phyloP scores from a whole-genome alignment of 1,284 basidiomycete species.

The Malassezia caprae region DNA sequence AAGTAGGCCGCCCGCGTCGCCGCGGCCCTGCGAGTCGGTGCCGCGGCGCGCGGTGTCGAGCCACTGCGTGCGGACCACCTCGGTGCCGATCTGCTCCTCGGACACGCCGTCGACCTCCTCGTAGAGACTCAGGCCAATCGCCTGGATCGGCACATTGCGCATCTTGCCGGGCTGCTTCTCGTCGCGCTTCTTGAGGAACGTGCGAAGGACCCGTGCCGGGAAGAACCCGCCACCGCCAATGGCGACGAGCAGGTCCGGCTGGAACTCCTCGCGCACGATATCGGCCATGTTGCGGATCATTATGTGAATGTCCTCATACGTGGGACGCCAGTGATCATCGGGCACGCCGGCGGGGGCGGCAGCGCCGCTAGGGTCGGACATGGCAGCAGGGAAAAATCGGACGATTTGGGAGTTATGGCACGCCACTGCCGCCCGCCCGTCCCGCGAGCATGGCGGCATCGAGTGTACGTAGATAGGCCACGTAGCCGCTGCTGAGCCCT shows the following conservation, averaged over 20 bases:
- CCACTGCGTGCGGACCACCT: slow-evolving; percentile 48
- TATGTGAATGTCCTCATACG: slow-evolving; percentile 47
- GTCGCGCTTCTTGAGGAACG: slow-evolving; percentile 42
- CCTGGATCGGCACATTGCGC: slow-evolving; percentile 47
- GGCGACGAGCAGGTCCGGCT: slow-evolving; percentile 40
- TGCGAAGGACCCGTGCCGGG: slow-evolving; percentile 45
- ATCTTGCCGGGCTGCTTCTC: slow-evolving; percentile 30
- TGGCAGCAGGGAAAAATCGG: not conserved
- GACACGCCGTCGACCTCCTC: slow-evolving; percentile 40
- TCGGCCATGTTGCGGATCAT: slow-evolving; percentile 37
- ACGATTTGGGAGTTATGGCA: not conserved
- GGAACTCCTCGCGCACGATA: slow-evolving; percentile 38
- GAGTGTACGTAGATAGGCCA: not conserved
- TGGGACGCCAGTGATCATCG: slow-evolving; percentile 46
- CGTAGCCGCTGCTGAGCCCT: not conserved
- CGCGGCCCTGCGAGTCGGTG: slow-evolving; percentile 30
- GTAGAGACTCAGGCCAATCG: slow-evolving; percentile 46
- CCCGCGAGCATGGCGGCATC: too few relatives aligned
- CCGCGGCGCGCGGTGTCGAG: slow-evolving; percentile 29
- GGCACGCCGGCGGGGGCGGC: slow-evolving; percentile 11
- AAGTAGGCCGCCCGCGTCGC: slow-evolving; percentile 34
- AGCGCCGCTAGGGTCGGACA: not conserved
- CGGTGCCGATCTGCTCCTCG: slow-evolving; percentile 38
- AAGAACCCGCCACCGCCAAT: slow-evolving; percentile 47
- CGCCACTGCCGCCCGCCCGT: not conserved